These are phyloP conservation scores for Tetrahymena elliotti DNA, from an alignment of 73 alveolate species.

Conservation along the genomic window DNA sequence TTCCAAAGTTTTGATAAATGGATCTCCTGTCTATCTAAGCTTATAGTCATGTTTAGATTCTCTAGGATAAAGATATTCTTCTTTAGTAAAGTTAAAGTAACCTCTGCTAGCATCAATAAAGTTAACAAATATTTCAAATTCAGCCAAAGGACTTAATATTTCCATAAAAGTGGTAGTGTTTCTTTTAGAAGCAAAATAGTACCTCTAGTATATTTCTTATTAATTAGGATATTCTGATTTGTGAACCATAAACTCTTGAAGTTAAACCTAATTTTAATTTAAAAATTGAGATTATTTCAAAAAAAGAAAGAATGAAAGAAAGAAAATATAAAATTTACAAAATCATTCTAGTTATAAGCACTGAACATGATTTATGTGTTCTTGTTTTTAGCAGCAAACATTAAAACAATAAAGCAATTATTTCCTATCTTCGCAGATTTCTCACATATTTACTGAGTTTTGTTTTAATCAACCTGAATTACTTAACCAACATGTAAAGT, in stretches of 20 bases:
- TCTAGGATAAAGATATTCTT: neutral
- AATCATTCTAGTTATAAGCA: neutral
- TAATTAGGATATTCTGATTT: neutral
- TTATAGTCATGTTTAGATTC: neutral
- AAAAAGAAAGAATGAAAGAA: neutral
- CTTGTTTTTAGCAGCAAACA: neutral
- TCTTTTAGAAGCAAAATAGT: neutral
- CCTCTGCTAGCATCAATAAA: neutral
- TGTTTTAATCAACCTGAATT: neutral
- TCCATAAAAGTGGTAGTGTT: neutral
- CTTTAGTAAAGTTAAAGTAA: neutral
- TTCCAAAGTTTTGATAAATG: neutral
- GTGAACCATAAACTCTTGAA: neutral
- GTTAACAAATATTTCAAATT: neutral
- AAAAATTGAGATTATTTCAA: neutral
- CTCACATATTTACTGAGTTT: neutral
- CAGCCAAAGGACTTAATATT: neutral
- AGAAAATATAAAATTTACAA: neutral
- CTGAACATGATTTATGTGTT: neutral
- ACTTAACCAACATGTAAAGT: neutral
- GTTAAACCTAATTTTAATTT: neutral
- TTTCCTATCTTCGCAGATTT: neutral
- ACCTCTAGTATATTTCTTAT: neutral
- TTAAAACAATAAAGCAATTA: neutral
- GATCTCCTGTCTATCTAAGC: neutral